These are phyloP conservation scores for Phalaenopsis hybrid DNA, from an alignment of 116 monocot genomes.

Conservation along the genomic window DNA sequence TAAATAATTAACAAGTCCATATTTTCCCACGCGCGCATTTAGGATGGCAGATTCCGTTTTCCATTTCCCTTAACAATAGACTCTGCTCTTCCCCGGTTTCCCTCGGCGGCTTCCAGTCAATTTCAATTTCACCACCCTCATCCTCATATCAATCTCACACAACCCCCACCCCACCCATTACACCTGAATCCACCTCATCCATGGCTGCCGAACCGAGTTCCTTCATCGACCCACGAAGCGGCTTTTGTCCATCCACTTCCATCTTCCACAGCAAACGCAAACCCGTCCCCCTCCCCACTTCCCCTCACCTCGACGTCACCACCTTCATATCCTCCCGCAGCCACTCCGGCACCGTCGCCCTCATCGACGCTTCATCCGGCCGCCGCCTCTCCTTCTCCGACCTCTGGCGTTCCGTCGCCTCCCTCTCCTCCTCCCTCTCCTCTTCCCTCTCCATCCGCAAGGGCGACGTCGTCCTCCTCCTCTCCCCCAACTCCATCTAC, in stretches of 20 bases:
- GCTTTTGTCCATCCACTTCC: conserved; percentile 32
- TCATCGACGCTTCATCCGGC: conserved; percentile 71
- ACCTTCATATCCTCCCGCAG: conserved; percentile 49
- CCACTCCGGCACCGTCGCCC: conserved; percentile 48
- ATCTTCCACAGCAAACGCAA: conserved; percentile 53
- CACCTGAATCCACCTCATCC: not conserved
- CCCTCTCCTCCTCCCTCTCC: conserved; percentile 11
- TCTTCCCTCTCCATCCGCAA: conserved; percentile 39
- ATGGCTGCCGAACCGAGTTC: not conserved
- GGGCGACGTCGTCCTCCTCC: conserved; percentile 64
- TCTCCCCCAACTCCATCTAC: conserved; percentile 71
- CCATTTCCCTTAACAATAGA: not conserved
- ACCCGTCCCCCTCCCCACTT: conserved; percentile 31
- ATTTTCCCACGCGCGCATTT: not conserved
- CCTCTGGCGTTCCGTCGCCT: conserved; percentile 31
- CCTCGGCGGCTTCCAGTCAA: not conserved
- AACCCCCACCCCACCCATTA: not conserved
- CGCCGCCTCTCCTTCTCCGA: conserved; percentile 51
- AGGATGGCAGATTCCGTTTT: not conserved
- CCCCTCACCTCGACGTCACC: conserved; percentile 39
- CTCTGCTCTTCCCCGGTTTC: not conserved
- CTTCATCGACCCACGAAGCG: conserved; percentile 33
- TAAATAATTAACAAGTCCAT: too few relatives aligned
- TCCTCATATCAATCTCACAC: not conserved
- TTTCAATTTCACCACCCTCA: not conserved